phyloP scores from a whole-genome alignment of 495 filamentous ascomycete species.

The Chaetomium fimeti region DNA sequence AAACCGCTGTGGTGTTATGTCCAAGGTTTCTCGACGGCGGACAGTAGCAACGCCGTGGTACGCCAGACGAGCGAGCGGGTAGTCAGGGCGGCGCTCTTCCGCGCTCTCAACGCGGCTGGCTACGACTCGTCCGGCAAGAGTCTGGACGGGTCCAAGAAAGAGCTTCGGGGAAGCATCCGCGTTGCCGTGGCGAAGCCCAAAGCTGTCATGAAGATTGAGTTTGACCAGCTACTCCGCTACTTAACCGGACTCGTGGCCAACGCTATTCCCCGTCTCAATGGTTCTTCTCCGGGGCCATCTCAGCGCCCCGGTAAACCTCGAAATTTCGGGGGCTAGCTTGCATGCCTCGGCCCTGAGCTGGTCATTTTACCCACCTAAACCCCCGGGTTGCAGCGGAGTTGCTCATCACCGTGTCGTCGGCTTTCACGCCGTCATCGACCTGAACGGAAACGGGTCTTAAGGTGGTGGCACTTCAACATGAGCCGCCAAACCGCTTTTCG shows the following conservation, averaged over 20 bases:
- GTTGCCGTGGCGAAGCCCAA: slow-evolving; percentile 25
- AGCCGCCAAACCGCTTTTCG: too few relatives aligned
- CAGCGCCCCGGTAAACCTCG: background rate
- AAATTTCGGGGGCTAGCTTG: background rate
- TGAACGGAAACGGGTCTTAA: background rate
- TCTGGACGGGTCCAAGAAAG: slow-evolving; percentile 6
- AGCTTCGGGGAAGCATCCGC: slow-evolving; percentile 35
- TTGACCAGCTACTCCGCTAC: slow-evolving; percentile 2
- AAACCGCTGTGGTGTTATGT: slow-evolving; percentile 54
- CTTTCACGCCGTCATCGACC: background rate
- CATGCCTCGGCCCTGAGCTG: too few relatives aligned
- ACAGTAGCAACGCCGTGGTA: slow-evolving; percentile 49
- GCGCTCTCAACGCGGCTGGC: slow-evolving; percentile 55
- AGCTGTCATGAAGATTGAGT: slow-evolving; percentile 14
- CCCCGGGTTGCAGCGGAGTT: background rate
- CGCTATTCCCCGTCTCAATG: background rate
- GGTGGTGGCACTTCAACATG: background rate
- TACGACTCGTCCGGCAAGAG: slow-evolving; percentile 54
- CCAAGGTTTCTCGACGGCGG: slow-evolving; percentile 21
- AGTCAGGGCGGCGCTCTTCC: slow-evolving; percentile 45
- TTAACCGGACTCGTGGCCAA: background rate
- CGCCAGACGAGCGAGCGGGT: slow-evolving; percentile 48
- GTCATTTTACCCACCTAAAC: background rate
- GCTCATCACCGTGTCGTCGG: background rate
- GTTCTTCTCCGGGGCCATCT: background rate